Base-by-base conservation (phyloP, 345 rosid species). In the Arabis hirsuta region DNA sequence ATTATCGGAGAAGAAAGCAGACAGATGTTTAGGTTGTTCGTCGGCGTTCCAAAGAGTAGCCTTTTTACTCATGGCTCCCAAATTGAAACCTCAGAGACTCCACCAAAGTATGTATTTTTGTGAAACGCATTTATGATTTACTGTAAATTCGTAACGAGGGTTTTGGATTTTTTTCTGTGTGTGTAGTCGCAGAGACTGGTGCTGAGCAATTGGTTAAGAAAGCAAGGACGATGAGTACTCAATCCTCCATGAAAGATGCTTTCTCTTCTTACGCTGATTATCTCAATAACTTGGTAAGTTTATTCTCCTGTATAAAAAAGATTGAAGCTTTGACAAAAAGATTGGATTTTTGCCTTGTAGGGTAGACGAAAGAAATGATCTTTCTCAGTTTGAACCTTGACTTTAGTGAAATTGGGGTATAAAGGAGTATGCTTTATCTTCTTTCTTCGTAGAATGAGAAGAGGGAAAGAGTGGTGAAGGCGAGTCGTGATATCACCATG, bases 381-480 rank as follows among this genome's bases (percentile, higher is more conserved):
- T 67, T 36, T 8, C 52, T 67, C 36, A 2, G 6, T 8, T 36
- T 66, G 12, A 59, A 53, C 19, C 20, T 32, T 32, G 36, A 32
- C 6, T 5, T 8, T 9, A 9, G 12, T 42, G 39, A 32, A 16
- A 32, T 36, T 29, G 67, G 20, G 20, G 1, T 46, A 7, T 36
- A 36, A 60, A 44, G 63, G 42, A 24, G 20, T 0, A 5, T 26
- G 48, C 50, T 55, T 54, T 72, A 13, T 31, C 43, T 54, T 45
- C 1, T 46, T 29, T 72, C 34, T 57, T 57, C 77, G 84, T 73
- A 90, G 96, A 91, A 95, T 80, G 97, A 91, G 10, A 95, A 95
- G 67, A 88, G 96, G 14, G 97, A 95, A 77, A 91, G 93, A 80
- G 85, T 95, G 24, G 93, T 95, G 9, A 95, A 95, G 74, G 98